Evolutionary conservation across 2,329 filamentous ascomycete genomes (phyloP), one percentile per base, ranked within the genome.

Genomic region (Fusarium penzigii): DNA sequence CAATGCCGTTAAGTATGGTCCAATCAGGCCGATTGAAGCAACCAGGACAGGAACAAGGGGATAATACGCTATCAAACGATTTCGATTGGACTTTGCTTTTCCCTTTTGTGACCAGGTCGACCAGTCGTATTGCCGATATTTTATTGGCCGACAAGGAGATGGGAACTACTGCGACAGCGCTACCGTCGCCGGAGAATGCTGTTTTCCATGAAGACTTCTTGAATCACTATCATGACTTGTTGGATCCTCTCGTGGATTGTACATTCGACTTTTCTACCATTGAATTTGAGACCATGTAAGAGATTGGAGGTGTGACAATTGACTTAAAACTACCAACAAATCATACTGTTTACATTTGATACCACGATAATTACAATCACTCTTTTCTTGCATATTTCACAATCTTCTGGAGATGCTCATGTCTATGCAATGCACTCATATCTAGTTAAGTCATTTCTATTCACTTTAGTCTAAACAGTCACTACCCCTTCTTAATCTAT

Each of bases 231-330:
- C 59, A 62, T 7, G 59, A 62, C 29, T 38, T 62, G 1, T 20
- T 62, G 7, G 59, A 62, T n/a, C 59, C 59, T 5, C 57, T 62
- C 17, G 42, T 61, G 11, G 59, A 62, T 17, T 61, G 57, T 10
- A 45, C 61, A 2, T 43, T 61, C n/a, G 59, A 62, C 20, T 55
- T 61, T 38, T 56, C 51, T 2, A 56, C 14, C 1, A 36, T 62
- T 1, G 46, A 53, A 8, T 45, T 62, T n/a, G 42, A 58, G 11
- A 47, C 46, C 2, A 17, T 49, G 29, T 57, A 44, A 10, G 2
- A 7, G 20, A 25, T 25, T 25, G 7, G 5, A 4, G 20, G 7
- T 25, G 20, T 5, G 20, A 7, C 7, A 25, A 7, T 25, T 25
- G 20, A 25, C 5, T 25, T 25, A 4, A 7, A 25, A 7, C 20